These are phyloP conservation scores for Lactuca sativa DNA, from an alignment of 129 eudicot species.

Conservation along the genomic window DNA sequence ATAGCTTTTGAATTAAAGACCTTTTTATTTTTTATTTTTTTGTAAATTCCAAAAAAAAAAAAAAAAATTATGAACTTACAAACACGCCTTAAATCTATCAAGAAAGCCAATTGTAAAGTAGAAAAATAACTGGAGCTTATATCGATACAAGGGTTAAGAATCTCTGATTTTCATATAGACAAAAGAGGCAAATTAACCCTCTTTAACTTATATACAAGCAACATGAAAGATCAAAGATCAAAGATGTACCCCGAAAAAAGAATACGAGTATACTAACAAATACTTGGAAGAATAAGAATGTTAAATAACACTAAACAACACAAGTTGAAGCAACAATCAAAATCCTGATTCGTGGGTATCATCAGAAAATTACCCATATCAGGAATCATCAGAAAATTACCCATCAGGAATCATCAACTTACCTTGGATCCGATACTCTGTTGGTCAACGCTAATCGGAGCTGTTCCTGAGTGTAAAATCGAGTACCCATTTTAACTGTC, in stretches of 20 bases:
- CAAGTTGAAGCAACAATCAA: constrained; percentile 13
- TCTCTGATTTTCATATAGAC: constrained; percentile 14
- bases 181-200: constrained; percentile 28
- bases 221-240: constrained; percentile 13
- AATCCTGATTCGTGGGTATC: constrained; percentile 17
- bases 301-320: constrained; percentile 2
- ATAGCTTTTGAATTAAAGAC: no score
- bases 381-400: constrained; percentile 6
- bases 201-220: constrained; percentile 20
- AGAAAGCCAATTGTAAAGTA: no score
- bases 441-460: constrained; percentile 55
- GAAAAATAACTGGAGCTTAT: background rate
- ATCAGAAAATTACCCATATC: constrained; percentile 9
- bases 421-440: constrained; percentile 42
- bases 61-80: no score
- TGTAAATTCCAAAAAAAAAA: no score
- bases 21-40: no score
- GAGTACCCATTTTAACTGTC: constrained; percentile 72
- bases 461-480: constrained; percentile 74
- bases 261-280: constrained; percentile 13
- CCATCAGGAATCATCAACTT: constrained; percentile 15
- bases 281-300: constrained; percentile 24
- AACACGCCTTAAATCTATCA: no score
- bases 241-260: background rate
- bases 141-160: background rate